Evolutionary conservation across 441 rosid species (phyloP).

Genomic region (Kokia cookei): DNA sequence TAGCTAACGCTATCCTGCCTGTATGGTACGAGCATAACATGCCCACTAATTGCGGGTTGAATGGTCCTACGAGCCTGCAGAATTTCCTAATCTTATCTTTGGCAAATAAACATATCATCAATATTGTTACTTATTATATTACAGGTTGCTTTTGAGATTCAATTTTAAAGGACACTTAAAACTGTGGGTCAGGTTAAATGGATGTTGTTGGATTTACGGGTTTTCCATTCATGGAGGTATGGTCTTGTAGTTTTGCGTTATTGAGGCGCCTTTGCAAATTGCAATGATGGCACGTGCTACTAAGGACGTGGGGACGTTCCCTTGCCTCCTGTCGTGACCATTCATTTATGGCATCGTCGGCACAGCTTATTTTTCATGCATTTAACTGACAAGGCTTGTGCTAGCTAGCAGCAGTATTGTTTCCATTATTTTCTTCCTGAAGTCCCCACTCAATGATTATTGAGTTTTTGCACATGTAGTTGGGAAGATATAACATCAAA

Average conservation of each 20-base stretch:
- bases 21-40: constrained; percentile 4
- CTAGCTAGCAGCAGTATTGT: too few species aligned
- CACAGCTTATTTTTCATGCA: not conserved
- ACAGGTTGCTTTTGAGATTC: not conserved
- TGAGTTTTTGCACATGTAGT: not conserved
- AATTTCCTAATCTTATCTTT: not conserved
- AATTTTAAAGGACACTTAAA: not conserved
- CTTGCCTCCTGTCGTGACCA: not conserved
- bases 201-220: not conserved
- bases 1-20: not conserved
- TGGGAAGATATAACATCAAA: not conserved
- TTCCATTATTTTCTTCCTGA: not conserved
- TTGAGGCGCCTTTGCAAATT: not conserved
- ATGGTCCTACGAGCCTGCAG: not conserved
- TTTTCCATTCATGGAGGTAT: not conserved
- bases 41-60: constrained; percentile 1
- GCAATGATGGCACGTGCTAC: not conserved
- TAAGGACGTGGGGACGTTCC: not conserved
- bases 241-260: not conserved
- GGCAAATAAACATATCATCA: not conserved
- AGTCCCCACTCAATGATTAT: not conserved
- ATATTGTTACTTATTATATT: not conserved
- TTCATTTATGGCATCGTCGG: not conserved
- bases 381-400: not conserved
- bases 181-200: not conserved